These are phyloP conservation scores for Calocybe gangraenosa DNA, from an alignment of 768 basidiomycete species.

Conservation along the genomic window DNA sequence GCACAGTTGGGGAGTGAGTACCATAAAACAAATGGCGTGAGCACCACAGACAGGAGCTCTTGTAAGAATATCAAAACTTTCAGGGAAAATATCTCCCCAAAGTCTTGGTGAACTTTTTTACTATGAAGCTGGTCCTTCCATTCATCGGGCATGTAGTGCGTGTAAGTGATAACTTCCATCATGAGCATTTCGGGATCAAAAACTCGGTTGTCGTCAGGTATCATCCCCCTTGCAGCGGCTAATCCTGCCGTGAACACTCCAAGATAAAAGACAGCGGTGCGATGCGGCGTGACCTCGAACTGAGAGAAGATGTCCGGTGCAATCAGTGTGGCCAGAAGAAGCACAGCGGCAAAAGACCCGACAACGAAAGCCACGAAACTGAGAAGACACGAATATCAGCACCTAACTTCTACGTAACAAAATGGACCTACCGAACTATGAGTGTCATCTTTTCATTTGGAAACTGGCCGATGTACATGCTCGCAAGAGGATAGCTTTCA, in stretches of 20 bases:
- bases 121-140: constrained; percentile 91
- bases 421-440: constrained; percentile 86
- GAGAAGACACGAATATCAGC: neutral
- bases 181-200: constrained; percentile 93
- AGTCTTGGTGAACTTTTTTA: constrained; percentile 87
- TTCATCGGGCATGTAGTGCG: constrained; percentile 92
- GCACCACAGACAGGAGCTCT: constrained; percentile 85
- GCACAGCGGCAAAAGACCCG: constrained; percentile 94
- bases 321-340: constrained; percentile 85
- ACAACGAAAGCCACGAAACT: constrained; percentile 96
- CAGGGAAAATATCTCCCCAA: constrained; percentile 91
- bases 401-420: constrained; percentile 1
- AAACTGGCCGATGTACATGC: constrained; percentile 96
- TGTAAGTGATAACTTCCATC: constrained; percentile 88
- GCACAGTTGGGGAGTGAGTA: constrained; percentile 89
- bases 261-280: constrained; percentile 92
- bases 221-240: constrained; percentile 90
- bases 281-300: constrained; percentile 91
- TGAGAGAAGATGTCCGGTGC: constrained; percentile 92
- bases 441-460: constrained; percentile 92
- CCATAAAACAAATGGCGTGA: constrained; percentile 94
- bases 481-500: constrained; percentile 85
- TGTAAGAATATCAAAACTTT: constrained; percentile 84
- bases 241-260: constrained; percentile 84
- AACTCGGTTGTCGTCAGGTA: constrained; percentile 89